Percentiles rank a stretch among this genome's conserved stretches.
phyloP scores from a whole-genome alignment of 768 basidiomycete genomes.

The Lactarius psammicola region DNA sequence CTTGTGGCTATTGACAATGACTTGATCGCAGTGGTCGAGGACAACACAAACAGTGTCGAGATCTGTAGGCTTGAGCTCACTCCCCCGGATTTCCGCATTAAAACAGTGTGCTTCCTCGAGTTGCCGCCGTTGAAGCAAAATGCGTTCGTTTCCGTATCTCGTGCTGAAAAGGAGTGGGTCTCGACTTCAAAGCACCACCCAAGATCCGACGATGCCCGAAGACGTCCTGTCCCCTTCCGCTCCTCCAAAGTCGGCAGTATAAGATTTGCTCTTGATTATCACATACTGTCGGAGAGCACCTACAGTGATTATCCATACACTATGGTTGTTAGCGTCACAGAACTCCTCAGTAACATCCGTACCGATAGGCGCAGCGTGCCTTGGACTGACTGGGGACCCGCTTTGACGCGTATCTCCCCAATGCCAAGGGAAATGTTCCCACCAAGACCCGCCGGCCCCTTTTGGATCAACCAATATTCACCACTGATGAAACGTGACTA shows the following conservation, averaged over 20 bases:
- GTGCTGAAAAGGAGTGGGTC: constrained; percentile 13
- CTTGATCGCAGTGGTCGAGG: constrained; percentile 12
- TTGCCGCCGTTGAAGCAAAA: neutral
- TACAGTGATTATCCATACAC: neutral
- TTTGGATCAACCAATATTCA: constrained; percentile 7
- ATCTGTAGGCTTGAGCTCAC: constrained; percentile 18
- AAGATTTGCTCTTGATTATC: constrained; percentile 2
- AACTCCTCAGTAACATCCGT: neutral
- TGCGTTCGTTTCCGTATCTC: constrained; percentile 1
- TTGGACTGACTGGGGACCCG: constrained; percentile 19
- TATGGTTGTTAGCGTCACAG: constrained; percentile 15
- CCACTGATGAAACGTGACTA: constrained; percentile 19
- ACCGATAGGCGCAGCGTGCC: neutral
- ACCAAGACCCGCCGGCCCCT: constrained; percentile 10
- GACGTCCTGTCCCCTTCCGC: constrained; percentile 12
- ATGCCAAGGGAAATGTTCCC: too few species aligned
- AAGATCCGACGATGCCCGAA: neutral
- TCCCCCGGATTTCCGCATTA: neutral
- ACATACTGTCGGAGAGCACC: neutral
- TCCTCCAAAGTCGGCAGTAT: constrained; percentile 19
- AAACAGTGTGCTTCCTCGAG: constrained; percentile 11
- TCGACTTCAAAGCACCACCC: neutral
- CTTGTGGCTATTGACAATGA: constrained; percentile 12
- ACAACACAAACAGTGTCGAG: constrained; percentile 5
- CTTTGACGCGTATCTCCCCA: constrained; percentile 8